Evolutionary conservation across 345 rosid species (phyloP), one percentile per base, ranked within the genome.

Genomic region (Mallotus nudiflorus): DNA sequence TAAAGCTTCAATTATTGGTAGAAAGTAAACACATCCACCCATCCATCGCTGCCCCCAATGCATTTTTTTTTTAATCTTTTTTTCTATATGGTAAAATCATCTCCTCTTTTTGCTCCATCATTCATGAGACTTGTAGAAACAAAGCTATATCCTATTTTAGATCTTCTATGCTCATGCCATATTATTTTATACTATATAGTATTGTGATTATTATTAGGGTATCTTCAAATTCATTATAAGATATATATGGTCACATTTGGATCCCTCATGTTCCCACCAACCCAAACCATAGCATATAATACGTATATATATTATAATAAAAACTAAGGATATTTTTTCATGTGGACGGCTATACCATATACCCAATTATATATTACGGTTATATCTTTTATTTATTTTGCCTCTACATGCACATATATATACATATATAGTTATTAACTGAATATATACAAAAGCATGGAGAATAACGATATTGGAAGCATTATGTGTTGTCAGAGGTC

Each of bases 1-100:
- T 67, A 42, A 44, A 33, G 40, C 78, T 76, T 75, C 87, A 87
- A 87, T 87, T 80, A 85, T 85, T 85, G 85, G 73, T 28, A 57
- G 6, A 22, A 69, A 78, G 69, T 58, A 64, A 52, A 62, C 40
- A 29, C 0, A 57, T 27, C 59, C 51, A 51, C 13, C 59, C 51
- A 51, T 45, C 42, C 29, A 20, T 27, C 37, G 28, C 64, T 31
- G n/a, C 44, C 52, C 54, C 74, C 67, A 68, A 31, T 55, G 73
- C 79, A 29, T 49, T 49, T 49, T 8, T 16, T n/a, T 49, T 12
- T 42, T 33, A 3, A 3, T 33, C 6, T 12, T 42, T 12, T 42
- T 42, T 42, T 42, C 46, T 1, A 9, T 42, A 8, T 42, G 46
- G 46, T 8, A 42, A 42, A 8, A 62, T 6, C 49, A 24, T 11